A percentile compares a stretch with the other conserved stretches of the same genome.
phyloP scores from a whole-genome alignment of 768 basidiomycete genomes.

The Suillus weaverae region DNA sequence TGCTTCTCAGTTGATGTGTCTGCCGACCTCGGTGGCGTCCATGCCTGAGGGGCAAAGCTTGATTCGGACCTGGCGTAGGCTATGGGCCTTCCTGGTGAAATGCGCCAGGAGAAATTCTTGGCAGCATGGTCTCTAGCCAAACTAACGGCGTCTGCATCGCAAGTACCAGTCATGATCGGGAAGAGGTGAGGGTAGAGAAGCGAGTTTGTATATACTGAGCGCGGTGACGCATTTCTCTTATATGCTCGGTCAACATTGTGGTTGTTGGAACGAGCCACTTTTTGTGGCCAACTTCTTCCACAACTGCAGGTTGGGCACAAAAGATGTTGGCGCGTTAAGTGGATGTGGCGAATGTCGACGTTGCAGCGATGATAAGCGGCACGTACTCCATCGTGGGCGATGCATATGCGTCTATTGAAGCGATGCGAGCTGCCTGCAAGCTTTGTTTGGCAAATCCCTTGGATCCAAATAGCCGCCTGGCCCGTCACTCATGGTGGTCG shows the following conservation, averaged over 20 bases:
- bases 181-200: not conserved
- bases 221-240: not conserved
- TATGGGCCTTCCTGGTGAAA: slow-evolving; percentile 5
- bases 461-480: not conserved
- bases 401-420: no score
- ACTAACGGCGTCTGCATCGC: not conserved
- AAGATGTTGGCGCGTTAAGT: not conserved
- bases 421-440: no score
- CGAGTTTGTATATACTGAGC: not conserved
- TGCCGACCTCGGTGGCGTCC: not conserved
- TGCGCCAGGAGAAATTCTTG: slow-evolving; percentile 6
- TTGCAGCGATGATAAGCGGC: not conserved
- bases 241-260: no score
- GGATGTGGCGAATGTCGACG: not conserved
- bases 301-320: not conserved
- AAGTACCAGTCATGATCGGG: not conserved
- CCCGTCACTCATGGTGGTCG: slow-evolving; percentile 23
- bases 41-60: not conserved
- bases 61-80: not conserved
- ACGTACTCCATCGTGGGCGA: not conserved
- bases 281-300: not conserved
- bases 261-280: not conserved
- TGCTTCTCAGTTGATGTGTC: not conserved
- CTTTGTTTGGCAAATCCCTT: not conserved
- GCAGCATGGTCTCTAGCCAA: not conserved